A percentile compares a stretch with the other conserved stretches of the same genome.
phyloP scores from a whole-genome alignment of 2,329 filamentous ascomycete genomes.

The Periconia macrospinosa region DNA sequence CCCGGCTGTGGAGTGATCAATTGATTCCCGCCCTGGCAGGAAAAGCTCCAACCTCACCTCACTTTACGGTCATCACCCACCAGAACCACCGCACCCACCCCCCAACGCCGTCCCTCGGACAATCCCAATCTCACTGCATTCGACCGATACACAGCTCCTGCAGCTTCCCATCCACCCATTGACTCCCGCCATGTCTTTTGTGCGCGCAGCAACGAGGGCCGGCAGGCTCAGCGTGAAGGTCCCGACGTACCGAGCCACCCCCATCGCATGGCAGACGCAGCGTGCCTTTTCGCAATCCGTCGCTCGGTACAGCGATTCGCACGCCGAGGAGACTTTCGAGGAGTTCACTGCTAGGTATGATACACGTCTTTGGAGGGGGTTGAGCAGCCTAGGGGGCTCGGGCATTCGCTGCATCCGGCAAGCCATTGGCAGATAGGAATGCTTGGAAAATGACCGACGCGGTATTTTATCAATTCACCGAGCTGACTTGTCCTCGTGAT shows the following conservation, averaged over 20 bases:
- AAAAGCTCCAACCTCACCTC: constrained; percentile 7
- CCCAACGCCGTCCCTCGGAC: constrained; percentile 14
- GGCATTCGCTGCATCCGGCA: constrained; percentile 13
- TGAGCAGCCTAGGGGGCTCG: constrained; percentile 10
- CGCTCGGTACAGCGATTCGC: constrained; percentile 52
- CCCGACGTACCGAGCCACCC: constrained; percentile 37
- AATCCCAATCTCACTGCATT: constrained; percentile 20
- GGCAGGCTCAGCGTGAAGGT: constrained; percentile 32
- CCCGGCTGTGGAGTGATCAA: constrained; percentile 4
- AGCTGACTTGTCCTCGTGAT: constrained; percentile 26
- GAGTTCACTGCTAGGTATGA: constrained; percentile 94
- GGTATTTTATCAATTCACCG: constrained; percentile 6
- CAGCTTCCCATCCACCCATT: constrained; percentile 29
- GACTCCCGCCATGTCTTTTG: constrained; percentile 40
- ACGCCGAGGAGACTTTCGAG: constrained; percentile 97
- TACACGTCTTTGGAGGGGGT: constrained; percentile 32
- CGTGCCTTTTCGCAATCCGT: constrained; percentile 56
- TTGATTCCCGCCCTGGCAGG: background rate
- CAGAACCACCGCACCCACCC: constrained; percentile 20
- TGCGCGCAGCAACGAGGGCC: constrained; percentile 41
- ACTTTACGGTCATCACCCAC: constrained; percentile 7
- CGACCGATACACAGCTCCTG: constrained; percentile 15
- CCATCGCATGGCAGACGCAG: constrained; percentile 37
- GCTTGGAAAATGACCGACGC: constrained; percentile 5
- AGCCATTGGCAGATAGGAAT: constrained; percentile 28